Evolutionary conservation across 2,329 filamentous ascomycete genomes (phyloP).

Genomic region (Colletotrichum trifolii): DNA sequence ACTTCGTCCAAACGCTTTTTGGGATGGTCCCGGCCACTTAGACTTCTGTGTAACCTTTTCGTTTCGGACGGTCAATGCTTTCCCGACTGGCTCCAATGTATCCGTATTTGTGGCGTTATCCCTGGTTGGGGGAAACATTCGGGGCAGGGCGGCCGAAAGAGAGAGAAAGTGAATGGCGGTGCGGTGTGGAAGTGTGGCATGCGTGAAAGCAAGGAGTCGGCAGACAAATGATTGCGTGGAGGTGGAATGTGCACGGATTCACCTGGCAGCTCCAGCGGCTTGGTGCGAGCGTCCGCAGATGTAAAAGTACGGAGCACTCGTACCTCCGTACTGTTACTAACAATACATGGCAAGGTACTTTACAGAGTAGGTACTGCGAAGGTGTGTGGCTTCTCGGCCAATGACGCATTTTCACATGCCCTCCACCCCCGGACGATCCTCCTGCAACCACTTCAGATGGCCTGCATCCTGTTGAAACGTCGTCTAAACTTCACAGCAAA

Average conservation of each 20-base stretch:
- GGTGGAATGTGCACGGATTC: slow-evolving; percentile 36
- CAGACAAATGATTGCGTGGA: slow-evolving; percentile 24
- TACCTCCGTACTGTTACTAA: too few species aligned
- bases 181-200: slow-evolving; percentile 18
- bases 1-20: slow-evolving; percentile 21
- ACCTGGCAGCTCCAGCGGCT: slow-evolving; percentile 14
- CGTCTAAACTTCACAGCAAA: slow-evolving; percentile 15
- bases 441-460: neutral
- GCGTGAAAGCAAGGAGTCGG: neutral
- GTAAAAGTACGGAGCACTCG: too few species aligned
- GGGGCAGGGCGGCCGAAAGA: neutral
- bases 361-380: too few species aligned
- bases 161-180: neutral
- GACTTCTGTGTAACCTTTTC: slow-evolving; percentile 1
- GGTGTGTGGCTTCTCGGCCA: slow-evolving; percentile 16
- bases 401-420: slow-evolving; percentile 37
- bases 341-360: too few species aligned
- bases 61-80: slow-evolving; percentile 27
- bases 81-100: neutral
- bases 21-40: slow-evolving; percentile 22
- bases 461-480: slow-evolving; percentile 25
- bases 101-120: slow-evolving; percentile 15
- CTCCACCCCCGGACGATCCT: slow-evolving; percentile 6
- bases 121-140: neutral
- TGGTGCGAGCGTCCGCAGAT: too few species aligned